These are phyloP conservation scores for Cryptococcus wingfieldii DNA, from an alignment of 1,284 basidiomycete genomes.

Conservation along the genomic window DNA sequence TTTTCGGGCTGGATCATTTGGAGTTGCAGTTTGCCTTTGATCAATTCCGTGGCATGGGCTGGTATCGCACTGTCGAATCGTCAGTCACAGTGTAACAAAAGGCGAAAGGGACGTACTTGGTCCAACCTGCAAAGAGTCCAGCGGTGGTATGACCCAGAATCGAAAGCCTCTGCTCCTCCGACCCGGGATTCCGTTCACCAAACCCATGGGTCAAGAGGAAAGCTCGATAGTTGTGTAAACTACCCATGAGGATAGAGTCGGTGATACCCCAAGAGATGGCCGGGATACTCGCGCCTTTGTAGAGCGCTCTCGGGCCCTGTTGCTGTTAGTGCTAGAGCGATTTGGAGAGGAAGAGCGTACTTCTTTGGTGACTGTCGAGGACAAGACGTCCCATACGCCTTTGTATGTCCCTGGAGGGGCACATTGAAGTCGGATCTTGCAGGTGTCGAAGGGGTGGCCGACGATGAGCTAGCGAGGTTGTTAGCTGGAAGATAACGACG, in stretches of 20 bases:
- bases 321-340: background rate
- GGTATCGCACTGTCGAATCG: constrained; percentile 28
- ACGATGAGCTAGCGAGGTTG: constrained; percentile 7
- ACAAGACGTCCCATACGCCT: constrained; percentile 45
- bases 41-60: constrained; percentile 49
- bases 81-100: constrained; percentile 4
- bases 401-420: constrained; percentile 42
- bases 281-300: constrained; percentile 48
- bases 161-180: constrained; percentile 26
- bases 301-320: constrained; percentile 44
- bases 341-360: constrained; percentile 14
- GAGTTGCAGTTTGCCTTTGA: constrained; percentile 49
- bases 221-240: constrained; percentile 48
- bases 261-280: constrained; percentile 49
- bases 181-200: constrained; percentile 22
- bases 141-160: constrained; percentile 44
- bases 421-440: constrained; percentile 46
- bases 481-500: background rate
- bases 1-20: constrained; percentile 38
- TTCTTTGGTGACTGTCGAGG: constrained; percentile 34
- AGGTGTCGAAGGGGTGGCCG: constrained; percentile 47
- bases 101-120: constrained; percentile 35
- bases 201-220: constrained; percentile 40
- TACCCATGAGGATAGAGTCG: constrained; percentile 49
- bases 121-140: constrained; percentile 47